Evolutionary conservation across 2,329 filamentous ascomycete genomes (phyloP).

Genomic region (Pseudocercospora ulei): DNA sequence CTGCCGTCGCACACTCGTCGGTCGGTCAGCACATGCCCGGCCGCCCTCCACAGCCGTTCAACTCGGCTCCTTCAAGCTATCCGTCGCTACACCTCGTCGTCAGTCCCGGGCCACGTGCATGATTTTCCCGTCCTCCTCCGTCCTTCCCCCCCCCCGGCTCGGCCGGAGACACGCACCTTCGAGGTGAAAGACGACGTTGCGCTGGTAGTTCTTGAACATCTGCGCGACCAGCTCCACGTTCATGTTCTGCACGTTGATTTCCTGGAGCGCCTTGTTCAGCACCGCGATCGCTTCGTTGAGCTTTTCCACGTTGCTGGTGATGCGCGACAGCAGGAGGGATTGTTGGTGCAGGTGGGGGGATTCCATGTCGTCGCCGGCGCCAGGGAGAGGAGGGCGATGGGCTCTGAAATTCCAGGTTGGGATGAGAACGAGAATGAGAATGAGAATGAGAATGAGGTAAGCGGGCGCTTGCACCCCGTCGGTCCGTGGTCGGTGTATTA

Average conservation of each 20-base stretch:
- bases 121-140: background rate
- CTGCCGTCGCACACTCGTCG: too few relatives aligned
- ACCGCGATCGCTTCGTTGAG: constrained; percentile 88
- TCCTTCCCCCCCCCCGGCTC: background rate
- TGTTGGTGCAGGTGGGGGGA: constrained; percentile 97
- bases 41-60: constrained; percentile 8
- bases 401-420: too few relatives aligned
- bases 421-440: too few relatives aligned
- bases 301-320: constrained; percentile 97
- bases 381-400: background rate
- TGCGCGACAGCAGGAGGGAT: constrained; percentile 80
- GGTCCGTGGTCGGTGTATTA: too few relatives aligned
- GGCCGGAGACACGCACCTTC: constrained; percentile 55
- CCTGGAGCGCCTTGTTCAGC: constrained; percentile 89
- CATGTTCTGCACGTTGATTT: constrained; percentile 98
- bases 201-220: constrained; percentile 99
- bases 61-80: constrained; percentile 26
- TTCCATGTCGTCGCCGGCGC: constrained; percentile 49
- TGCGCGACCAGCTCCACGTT: constrained; percentile 95
- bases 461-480: too few relatives aligned
- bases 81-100: constrained; percentile 20
- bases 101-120: constrained; percentile 1
- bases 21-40: background rate
- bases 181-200: constrained; percentile 90
- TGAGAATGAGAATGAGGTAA: too few relatives aligned